Base-by-base conservation (phyloP, 257 asterid species). In the Salvia splendens region DNA sequence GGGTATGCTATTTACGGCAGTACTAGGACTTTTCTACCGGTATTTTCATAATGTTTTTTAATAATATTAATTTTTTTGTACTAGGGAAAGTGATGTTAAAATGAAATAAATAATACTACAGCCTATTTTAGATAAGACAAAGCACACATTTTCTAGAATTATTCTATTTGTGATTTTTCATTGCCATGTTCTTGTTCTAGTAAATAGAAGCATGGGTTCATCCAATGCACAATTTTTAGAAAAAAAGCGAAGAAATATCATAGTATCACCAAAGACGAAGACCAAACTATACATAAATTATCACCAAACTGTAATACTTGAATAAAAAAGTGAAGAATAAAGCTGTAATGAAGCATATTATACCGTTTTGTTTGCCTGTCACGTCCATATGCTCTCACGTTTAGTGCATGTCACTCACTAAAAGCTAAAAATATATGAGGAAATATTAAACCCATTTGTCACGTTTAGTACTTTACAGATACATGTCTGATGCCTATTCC, bases 361-460 rank as follows among this genome's bases (percentile, higher is more conserved):
- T 15, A 36, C 16, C 36, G 11, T 43, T 65, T 24, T 62, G 41
- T 43, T 67, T 28, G 17, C 52, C 8, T 50, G 20, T 12, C 30
- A 4, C n/a, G n/a, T n/a, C 48, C 8, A 24, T 48, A 35, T 60
- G 52, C 62, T 35, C 46, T 49, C 68, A 70, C 40, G 63, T 70
- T 40, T 61, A 17, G 63, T 59, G 38, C 20, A 61, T 53, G 45
- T 38, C 48, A 50, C 53, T 38, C 48, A 50, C 53, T 45, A 32
- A 35, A 35, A 57, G 33, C 5, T 1, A 15, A 56, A 56, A 10
- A 42, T 4, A 3, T 3, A 10, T 1, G 7, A 15, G 8, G 7
- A 24, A 32, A 30, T 24, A 30, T 49, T 38, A 41, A 20, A 2
- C 38, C 41, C 50, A 24, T 6, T 16, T 35, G 20, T 65, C 70